A percentile compares a stretch with the other conserved stretches of the same genome.
Evolutionary conservation across 2,329 filamentous ascomycete species (phyloP).

Genomic region (Xylaria sp.): DNA sequence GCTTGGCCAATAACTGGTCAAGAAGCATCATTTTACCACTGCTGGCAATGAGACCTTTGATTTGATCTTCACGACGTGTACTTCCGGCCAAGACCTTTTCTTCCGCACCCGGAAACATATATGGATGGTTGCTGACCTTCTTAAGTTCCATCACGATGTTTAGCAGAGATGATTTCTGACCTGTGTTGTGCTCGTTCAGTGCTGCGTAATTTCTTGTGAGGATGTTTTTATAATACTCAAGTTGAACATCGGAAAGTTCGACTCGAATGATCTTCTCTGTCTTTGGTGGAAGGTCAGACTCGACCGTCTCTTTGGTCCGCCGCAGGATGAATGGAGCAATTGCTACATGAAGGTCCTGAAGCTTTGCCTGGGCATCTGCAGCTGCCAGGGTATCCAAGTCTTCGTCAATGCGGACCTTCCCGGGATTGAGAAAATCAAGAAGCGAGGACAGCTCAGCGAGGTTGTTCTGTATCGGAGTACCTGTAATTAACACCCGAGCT

Average conservation of each 20-base stretch:
- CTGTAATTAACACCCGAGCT: slow-evolving; percentile 91
- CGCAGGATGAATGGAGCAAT: slow-evolving; percentile 96
- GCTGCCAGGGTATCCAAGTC: slow-evolving; percentile 84
- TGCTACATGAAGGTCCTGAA: slow-evolving; percentile 83
- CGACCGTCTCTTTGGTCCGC: slow-evolving; percentile 96
- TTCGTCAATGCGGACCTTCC: slow-evolving; percentile 88
- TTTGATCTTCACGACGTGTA: slow-evolving; percentile 83
- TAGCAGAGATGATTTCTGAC: slow-evolving; percentile 91
- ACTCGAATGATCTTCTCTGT: slow-evolving; percentile 99
- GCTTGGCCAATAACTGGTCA: slow-evolving; percentile 91
- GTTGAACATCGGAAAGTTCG: slow-evolving; percentile 92
- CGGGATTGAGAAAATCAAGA: slow-evolving; percentile 97
- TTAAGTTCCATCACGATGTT: slow-evolving; percentile 99
- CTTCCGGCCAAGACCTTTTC: slow-evolving; percentile 86
- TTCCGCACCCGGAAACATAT: slow-evolving; percentile 96
- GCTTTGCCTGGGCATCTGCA: slow-evolving; percentile 84
- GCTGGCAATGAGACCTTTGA: slow-evolving; percentile 93
- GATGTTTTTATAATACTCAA: slow-evolving; percentile 99
- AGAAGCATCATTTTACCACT: slow-evolving; percentile 99
- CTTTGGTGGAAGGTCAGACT: slow-evolving; percentile 95
- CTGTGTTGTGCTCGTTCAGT: slow-evolving; percentile 87
- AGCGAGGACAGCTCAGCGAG: slow-evolving; percentile 90
- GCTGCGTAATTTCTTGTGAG: slow-evolving; percentile 95
- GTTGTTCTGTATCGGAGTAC: slow-evolving; percentile 97
- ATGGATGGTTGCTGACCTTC: slow-evolving; percentile 98